Evolutionary conservation across 441 rosid genomes (phyloP).

Genomic region (Populus hybrid): DNA sequence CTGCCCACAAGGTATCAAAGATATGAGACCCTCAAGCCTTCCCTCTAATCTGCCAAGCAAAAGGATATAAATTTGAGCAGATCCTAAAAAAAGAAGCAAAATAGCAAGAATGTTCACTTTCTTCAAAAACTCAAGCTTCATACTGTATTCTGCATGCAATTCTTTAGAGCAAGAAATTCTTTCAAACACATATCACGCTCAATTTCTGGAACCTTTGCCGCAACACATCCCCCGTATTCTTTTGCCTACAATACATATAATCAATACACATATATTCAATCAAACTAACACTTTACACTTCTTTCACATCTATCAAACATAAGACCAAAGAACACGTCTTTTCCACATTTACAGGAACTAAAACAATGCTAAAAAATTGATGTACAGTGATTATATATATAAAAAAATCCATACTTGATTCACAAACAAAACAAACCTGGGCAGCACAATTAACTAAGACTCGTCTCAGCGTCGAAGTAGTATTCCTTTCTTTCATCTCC

Average conservation of each 20-base stretch:
- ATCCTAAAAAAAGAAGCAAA: not conserved
- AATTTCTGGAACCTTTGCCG: constrained; percentile 65
- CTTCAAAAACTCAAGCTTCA: constrained; percentile 36
- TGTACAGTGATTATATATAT: not conserved
- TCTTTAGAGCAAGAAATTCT: constrained; percentile 64
- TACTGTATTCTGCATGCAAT: constrained; percentile 85
- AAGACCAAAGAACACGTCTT: not conserved
- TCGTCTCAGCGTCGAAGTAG: constrained; percentile 53
- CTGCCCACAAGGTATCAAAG: constrained; percentile 10
- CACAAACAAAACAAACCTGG: constrained; percentile 44
- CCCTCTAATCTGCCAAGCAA: constrained; percentile 53
- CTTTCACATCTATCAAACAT: not conserved
- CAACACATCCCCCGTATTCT: constrained; percentile 80
- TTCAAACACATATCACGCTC: constrained; percentile 75
- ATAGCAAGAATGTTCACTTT: constrained; percentile 34
- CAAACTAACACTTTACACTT: not conserved
- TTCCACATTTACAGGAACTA: not conserved
- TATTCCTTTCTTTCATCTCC: constrained; percentile 71
- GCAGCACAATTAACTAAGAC: constrained; percentile 66
- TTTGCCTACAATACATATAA: constrained; percentile 38
- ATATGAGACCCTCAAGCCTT: constrained; percentile 35
- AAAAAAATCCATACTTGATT: not conserved
- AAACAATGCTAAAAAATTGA: not conserved
- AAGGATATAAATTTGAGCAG: constrained; percentile 9
- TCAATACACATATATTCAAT: not conserved